Evolutionary conservation across 495 filamentous ascomycete genomes (phyloP), one percentile per base, ranked within the genome.

Genomic region (Cryomyces antarcticus): DNA sequence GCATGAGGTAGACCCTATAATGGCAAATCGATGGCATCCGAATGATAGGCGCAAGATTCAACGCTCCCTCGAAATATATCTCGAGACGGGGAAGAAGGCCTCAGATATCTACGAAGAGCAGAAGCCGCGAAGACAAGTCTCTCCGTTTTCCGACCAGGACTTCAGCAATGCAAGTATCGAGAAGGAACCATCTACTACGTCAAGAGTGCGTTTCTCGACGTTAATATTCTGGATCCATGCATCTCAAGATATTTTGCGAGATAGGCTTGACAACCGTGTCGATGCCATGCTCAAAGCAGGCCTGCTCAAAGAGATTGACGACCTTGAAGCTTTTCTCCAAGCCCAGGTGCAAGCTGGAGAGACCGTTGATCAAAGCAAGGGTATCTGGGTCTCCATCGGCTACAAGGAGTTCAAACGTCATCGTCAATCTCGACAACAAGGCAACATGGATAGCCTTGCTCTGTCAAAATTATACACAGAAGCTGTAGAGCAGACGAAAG

Each of bases 311-410:
- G 76, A 96, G 62, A 78, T 82, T 0, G 57, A 68, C 38, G 62
- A 55, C 1, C 69, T 93, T 49, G 72, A 71, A 31, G 57, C 68
- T 4, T 73, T 69, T 42, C 55, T 76, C 3, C 57, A 62, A 10
- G 39, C 60, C 11, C 62, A 69, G 36, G 49, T 67, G 11, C 52
- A 60, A 0, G 51, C 65, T 7, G 78, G 75, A 0, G 56, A 65
- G 1, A 47, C 49, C 5, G 60, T 89, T 17, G 82, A 96, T 49
- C 63, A 69, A 40, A 78, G 71, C 0, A 71, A 75, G 29, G 92
- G 92, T 3, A 89, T 96, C 10, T 96, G 86, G 84, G 76, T 89
- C 41, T 88, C 86, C 7, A 96, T 99, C 50, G 92, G 92, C 0
- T 94, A 83, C 57, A 93, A 89, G 52, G 84, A 99, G 57, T 74